Conservation (phyloP, 202 grass and related monocot genomes). For the Sporobolus alterniflorus region DNA sequence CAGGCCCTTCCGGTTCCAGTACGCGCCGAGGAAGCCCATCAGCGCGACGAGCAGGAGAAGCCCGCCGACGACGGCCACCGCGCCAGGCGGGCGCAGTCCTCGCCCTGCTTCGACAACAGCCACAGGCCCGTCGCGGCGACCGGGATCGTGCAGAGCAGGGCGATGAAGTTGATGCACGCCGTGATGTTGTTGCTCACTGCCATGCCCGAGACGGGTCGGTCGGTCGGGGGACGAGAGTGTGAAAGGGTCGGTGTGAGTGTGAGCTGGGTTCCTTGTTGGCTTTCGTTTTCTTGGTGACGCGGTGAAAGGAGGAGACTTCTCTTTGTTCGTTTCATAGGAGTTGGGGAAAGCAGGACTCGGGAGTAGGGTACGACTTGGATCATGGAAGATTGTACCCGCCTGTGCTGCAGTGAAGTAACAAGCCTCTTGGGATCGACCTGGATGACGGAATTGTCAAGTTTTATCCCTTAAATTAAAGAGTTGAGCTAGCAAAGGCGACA, state of each 20-base stretch:
- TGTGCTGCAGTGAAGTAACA: background rate
- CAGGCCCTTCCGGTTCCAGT: conserved; percentile 54
- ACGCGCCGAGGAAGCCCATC: conserved; percentile 60
- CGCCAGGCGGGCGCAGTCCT: conserved; percentile 61
- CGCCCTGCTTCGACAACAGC: conserved; percentile 65
- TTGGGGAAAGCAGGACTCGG: background rate
- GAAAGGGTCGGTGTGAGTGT: background rate
- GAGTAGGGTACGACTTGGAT: background rate
- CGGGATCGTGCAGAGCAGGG: conserved; percentile 68
- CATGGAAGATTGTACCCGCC: background rate
- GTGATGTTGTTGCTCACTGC: conserved; percentile 88
- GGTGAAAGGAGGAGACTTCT: background rate
- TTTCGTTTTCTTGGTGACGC: background rate
- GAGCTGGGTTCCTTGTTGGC: background rate
- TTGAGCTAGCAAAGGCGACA: too few relatives aligned
- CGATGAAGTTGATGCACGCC: conserved; percentile 77
- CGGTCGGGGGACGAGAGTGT: background rate
- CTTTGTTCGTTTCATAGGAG: background rate
- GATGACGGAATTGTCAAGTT: background rate
- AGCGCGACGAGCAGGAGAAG: conserved; percentile 76
- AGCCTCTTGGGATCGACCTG: background rate
- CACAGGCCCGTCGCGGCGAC: conserved; percentile 71
- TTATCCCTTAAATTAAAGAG: too few relatives aligned
- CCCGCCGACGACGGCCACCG: conserved; percentile 64
- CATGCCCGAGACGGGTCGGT: conserved; percentile 33